A percentile compares a stretch with the other conserved stretches of the same genome.
These are phyloP conservation scores for Passalora sequoiae DNA, from an alignment of 2,329 filamentous ascomycete genomes.

Conservation along the genomic window DNA sequence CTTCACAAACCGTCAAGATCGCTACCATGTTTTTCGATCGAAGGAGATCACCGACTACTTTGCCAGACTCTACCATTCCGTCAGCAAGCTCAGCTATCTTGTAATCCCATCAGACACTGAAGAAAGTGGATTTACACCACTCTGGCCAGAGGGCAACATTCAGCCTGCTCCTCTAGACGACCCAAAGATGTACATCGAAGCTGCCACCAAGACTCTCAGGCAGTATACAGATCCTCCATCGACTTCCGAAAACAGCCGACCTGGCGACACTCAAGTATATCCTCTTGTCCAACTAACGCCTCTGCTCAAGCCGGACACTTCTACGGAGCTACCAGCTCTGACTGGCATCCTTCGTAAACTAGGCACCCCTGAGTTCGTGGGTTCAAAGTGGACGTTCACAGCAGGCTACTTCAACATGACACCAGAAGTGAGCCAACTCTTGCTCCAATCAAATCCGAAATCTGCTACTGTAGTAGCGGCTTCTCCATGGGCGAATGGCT, in stretches of 20 bases:
- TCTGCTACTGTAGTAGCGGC: constrained; percentile 84
- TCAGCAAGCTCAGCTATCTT: constrained; percentile 75
- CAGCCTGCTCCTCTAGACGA: constrained; percentile 69
- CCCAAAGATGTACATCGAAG: constrained; percentile 62
- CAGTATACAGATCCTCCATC: constrained; percentile 56
- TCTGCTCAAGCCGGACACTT: constrained; percentile 69
- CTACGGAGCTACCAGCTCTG: constrained; percentile 82
- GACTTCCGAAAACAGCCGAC: constrained; percentile 24
- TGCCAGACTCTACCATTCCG: constrained; percentile 65
- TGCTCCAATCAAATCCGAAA: constrained; percentile 66
- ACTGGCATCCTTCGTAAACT: constrained; percentile 68
- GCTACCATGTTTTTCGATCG: constrained; percentile 87
- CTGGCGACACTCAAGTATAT: constrained; percentile 68
- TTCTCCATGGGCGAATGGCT: constrained; percentile 89
- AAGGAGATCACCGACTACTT: constrained; percentile 79
- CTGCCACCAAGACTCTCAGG: constrained; percentile 62
- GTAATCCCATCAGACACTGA: constrained; percentile 57
- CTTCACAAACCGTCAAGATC: constrained; percentile 90
- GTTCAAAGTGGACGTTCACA: constrained; percentile 88
- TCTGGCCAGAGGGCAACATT: constrained; percentile 72
- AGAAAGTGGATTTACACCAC: constrained; percentile 48
- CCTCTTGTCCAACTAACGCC: constrained; percentile 84
- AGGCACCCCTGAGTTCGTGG: constrained; percentile 56
- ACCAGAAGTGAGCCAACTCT: constrained; percentile 69
- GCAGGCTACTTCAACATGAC: constrained; percentile 98